These are phyloP conservation scores for Phanerodontia chrysosporium DNA, from an alignment of 768 basidiomycete species.

Conservation along the genomic window DNA sequence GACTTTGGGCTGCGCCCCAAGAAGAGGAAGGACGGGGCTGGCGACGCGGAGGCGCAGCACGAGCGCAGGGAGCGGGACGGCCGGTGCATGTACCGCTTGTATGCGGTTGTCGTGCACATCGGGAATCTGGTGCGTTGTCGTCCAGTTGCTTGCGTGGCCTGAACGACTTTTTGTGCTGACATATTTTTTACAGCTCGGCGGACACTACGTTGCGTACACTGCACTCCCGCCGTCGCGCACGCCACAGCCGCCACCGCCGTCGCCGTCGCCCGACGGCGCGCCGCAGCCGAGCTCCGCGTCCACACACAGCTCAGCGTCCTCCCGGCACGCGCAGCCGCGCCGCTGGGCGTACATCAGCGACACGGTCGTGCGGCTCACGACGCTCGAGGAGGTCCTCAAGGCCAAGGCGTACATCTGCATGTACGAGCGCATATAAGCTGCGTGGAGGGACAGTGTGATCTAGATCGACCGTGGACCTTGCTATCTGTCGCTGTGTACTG, in stretches of 20 bases:
- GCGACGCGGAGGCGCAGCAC: not conserved
- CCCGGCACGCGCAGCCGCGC: slow-evolving; percentile 28
- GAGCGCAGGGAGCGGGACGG: slow-evolving; percentile 18
- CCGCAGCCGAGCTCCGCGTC: slow-evolving; percentile 11
- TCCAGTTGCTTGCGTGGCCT: not conserved
- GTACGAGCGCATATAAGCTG: slow-evolving; percentile 65
- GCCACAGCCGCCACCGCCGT: not conserved
- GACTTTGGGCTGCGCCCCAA: slow-evolving; percentile 52
- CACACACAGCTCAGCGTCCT: not conserved
- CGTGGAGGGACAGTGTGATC: not conserved
- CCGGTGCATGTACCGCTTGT: slow-evolving; percentile 62
- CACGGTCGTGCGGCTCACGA: slow-evolving; percentile 73
- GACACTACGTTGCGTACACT: slow-evolving; percentile 86
- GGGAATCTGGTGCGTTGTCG: slow-evolving; percentile 72
- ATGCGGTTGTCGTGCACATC: slow-evolving; percentile 83
- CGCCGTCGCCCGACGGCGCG: not conserved
- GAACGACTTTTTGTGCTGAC: not conserved
- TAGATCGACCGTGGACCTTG: no score
- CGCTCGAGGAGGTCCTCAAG: slow-evolving; percentile 85
- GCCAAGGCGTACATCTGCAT: slow-evolving; percentile 93
- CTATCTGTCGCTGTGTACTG: no score
- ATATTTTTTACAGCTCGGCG: slow-evolving; percentile 55
- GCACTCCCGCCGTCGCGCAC: slow-evolving; percentile 47
- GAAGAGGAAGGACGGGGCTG: slow-evolving; percentile 14
- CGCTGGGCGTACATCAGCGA: slow-evolving; percentile 95